Conservation (phyloP, 768 basidiomycete species). For the Kwoniella sp. region DNA sequence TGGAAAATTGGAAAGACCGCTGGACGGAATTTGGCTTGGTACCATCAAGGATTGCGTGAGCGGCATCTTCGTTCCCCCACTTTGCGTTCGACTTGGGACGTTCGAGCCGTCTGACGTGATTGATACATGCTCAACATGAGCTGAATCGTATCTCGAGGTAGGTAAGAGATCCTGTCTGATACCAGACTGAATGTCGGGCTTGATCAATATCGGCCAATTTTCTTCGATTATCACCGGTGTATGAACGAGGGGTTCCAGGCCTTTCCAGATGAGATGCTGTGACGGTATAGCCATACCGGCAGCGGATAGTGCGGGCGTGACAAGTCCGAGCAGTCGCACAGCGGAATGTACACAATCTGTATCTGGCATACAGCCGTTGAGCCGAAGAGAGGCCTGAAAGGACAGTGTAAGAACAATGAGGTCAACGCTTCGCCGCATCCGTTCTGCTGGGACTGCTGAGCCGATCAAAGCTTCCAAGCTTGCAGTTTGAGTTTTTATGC, state of each 20-base stretch:
- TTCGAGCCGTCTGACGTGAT: background rate
- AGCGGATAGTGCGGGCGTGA: constrained; percentile 56
- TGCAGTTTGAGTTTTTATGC: constrained; percentile 61
- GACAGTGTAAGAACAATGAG: constrained; percentile 66
- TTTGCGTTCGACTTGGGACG: background rate
- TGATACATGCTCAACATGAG: background rate
- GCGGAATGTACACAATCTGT: constrained; percentile 67
- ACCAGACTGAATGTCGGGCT: constrained; percentile 62
- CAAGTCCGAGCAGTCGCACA: constrained; percentile 61
- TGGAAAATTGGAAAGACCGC: constrained; percentile 8
- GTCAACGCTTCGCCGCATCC: constrained; percentile 70
- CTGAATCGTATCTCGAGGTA: background rate
- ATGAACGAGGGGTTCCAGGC: constrained; percentile 47
- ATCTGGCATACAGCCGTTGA: constrained; percentile 69
- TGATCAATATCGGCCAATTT: constrained; percentile 61
- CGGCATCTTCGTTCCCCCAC: background rate
- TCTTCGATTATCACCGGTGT: background rate
- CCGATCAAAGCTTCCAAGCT: constrained; percentile 60
- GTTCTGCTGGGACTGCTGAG: constrained; percentile 61
- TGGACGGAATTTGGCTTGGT: constrained; percentile 13
- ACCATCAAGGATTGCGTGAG: background rate
- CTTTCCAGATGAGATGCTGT: constrained; percentile 66
- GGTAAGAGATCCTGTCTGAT: constrained; percentile 56
- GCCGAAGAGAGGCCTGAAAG: constrained; percentile 68
- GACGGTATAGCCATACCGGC: constrained; percentile 66